Evolutionary conservation across 176 grass and related monocot genomes (phyloP), one percentile per base, ranked within the genome.

Genomic region (Phoenix roebelenii): DNA sequence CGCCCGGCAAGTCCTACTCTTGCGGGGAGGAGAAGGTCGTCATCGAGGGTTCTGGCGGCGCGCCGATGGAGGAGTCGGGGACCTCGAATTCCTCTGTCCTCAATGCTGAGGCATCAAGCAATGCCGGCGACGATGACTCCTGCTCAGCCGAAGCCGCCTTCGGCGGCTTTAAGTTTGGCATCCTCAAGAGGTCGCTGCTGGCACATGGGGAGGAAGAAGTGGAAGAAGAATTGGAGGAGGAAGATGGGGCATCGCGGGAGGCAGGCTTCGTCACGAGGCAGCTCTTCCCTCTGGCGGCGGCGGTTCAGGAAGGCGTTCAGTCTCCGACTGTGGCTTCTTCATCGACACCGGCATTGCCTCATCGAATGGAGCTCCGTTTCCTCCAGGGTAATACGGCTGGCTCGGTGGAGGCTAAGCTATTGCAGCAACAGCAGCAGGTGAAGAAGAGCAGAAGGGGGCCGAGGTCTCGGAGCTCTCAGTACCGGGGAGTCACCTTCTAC

Each of bases 401-500:
- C 2, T 22, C 17, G 52, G 61, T 3, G 22, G 51, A 18, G 26
- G 16, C 54, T 15, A 22, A 58, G 55, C 49, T 16, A n/a, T 22
- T 16, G 56, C 63, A 4, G 15, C 67, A n/a, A 30, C 71, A 70
- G 51, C 72, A 70, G 22, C 68, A 65, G 71, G 53, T 74, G 54
- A 97, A 98, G 93, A 98, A 98, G 76, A 85, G 81, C 51, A 66
- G 93, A 19, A 81, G 93, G 0, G 93, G 93, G 35, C 93, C 93
- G 14, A 79, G 93, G 78, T 98, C 93, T 12, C 79, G 93, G 4
- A 98, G 87, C 74, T 98, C 93, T 61, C 93, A 98, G 72, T 98
- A 98, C 67, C 61, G 93, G 29, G 93, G 93, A 57, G 93, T 98
- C 70, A 98, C 93, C 65, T 98, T 92, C 87, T 98, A 98, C 74